A percentile compares a stretch with the other conserved stretches of the same genome.
Conservation (phyloP, 2,329 filamentous ascomycete species). For the Diaporthe vexans region DNA sequence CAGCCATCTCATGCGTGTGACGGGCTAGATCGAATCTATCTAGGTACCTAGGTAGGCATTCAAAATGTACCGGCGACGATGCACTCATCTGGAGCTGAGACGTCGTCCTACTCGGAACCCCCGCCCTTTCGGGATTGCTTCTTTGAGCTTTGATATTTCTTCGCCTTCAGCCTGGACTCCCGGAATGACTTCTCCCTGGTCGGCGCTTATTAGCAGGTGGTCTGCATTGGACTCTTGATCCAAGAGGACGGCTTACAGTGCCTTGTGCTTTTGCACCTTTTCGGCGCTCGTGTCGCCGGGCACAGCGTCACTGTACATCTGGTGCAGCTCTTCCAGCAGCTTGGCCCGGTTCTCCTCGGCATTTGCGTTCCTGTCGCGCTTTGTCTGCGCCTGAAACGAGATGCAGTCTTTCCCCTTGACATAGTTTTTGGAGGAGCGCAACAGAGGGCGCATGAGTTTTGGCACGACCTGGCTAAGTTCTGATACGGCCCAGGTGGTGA, state of each 20-base stretch:
- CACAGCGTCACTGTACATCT: constrained; percentile 62
- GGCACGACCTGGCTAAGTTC: constrained; percentile 63
- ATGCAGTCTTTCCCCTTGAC: constrained; percentile 65
- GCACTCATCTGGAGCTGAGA: background rate
- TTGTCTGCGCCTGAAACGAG: constrained; percentile 68
- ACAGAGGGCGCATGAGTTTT: constrained; percentile 58
- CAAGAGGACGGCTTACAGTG: constrained; percentile 55
- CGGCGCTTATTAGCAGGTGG: background rate
- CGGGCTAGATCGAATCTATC: background rate
- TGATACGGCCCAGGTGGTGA: constrained; percentile 64
- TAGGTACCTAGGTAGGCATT: background rate
- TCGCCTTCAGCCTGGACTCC: constrained; percentile 59
- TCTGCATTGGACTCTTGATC: constrained; percentile 37
- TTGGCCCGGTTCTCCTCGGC: constrained; percentile 65
- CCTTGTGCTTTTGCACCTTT: constrained; percentile 64
- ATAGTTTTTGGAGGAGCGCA: constrained; percentile 70
- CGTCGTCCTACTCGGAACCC: constrained; percentile 17
- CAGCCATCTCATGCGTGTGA: background rate
- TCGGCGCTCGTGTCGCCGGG: constrained; percentile 61
- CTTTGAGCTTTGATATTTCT: constrained; percentile 65
- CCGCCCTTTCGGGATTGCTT: constrained; percentile 50
- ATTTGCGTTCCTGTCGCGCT: constrained; percentile 66
- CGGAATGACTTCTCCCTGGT: constrained; percentile 63
- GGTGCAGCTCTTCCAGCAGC: constrained; percentile 61
- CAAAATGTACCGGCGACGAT: background rate